These are phyloP conservation scores for Fusarium vanettenii DNA, from an alignment of 2,329 filamentous ascomycete genomes.

Conservation along the genomic window DNA sequence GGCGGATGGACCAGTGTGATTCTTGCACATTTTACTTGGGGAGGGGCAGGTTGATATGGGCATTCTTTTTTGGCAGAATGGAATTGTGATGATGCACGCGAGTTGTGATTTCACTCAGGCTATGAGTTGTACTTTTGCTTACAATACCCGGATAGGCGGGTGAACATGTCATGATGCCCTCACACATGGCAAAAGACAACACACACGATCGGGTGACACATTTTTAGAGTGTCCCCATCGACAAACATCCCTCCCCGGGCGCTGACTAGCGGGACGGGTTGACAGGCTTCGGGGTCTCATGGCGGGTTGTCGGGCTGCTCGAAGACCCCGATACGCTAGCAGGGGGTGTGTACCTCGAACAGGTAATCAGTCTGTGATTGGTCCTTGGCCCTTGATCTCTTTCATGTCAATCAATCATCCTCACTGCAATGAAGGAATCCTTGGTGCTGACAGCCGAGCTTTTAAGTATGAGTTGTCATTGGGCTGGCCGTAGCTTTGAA, in stretches of 20 bases:
- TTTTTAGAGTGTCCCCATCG: background rate
- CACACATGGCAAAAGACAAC: background rate
- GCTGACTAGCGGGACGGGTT: constrained; percentile 15
- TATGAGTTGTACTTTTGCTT: background rate
- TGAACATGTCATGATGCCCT: background rate
- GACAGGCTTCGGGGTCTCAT: constrained; percentile 1
- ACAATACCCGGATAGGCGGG: background rate
- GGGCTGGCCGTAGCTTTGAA: background rate
- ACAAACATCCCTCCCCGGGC: background rate
- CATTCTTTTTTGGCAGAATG: background rate
- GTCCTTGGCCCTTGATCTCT: background rate
- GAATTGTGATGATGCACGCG: background rate
- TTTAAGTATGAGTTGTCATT: background rate
- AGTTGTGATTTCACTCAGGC: background rate
- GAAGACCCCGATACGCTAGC: constrained; percentile 45
- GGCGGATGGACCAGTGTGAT: background rate
- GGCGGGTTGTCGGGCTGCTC: constrained; percentile 47
- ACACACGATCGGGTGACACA: background rate
- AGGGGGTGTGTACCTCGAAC: constrained; percentile 11
- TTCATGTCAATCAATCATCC: background rate
- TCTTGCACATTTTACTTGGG: background rate
- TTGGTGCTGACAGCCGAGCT: constrained; percentile 19
- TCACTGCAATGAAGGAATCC: background rate
- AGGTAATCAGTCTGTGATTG: background rate
- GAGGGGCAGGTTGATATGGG: background rate